These are phyloP conservation scores for Claviceps pusilla DNA, from an alignment of 2,329 filamentous ascomycete genomes.

Conservation along the genomic window DNA sequence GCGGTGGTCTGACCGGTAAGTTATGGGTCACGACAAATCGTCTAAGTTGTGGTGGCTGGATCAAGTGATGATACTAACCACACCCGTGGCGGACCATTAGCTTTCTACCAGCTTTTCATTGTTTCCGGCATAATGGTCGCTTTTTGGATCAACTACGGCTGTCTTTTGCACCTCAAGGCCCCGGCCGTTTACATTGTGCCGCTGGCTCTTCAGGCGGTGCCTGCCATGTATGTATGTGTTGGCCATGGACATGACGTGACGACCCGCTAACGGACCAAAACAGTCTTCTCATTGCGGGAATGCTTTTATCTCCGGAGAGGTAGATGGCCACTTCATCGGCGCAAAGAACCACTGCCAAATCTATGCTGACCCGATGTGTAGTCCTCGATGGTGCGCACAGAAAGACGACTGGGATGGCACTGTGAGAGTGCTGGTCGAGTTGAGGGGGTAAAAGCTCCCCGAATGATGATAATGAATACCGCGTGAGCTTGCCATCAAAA, in stretches of 20 bases:
- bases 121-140: conserved; percentile 28
- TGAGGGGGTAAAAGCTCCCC: conserved; percentile 22
- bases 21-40: background rate
- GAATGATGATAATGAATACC: background rate
- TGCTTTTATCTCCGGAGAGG: conserved; percentile 42
- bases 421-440: conserved; percentile 35
- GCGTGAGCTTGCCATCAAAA: too few species aligned
- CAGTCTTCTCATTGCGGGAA: conserved; percentile 39
- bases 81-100: conserved; percentile 6
- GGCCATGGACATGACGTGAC: background rate
- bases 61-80: background rate
- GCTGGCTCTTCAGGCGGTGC: conserved; percentile 48
- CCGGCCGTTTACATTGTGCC: conserved; percentile 44
- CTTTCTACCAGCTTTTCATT: conserved; percentile 36
- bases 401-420: conserved; percentile 54
- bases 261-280: background rate
- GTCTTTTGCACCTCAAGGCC: conserved; percentile 29
- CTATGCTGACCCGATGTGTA: conserved; percentile 20
- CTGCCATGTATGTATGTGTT: conserved; percentile 31
- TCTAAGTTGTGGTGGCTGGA: background rate
- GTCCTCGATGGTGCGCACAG: conserved; percentile 52
- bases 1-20: conserved; percentile 32
- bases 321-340: conserved; percentile 1
- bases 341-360: background rate
- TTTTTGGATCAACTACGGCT: conserved; percentile 39